Evolutionary conservation across 257 asterid species (phyloP).

Genomic region (Osmanthus fragrans): DNA sequence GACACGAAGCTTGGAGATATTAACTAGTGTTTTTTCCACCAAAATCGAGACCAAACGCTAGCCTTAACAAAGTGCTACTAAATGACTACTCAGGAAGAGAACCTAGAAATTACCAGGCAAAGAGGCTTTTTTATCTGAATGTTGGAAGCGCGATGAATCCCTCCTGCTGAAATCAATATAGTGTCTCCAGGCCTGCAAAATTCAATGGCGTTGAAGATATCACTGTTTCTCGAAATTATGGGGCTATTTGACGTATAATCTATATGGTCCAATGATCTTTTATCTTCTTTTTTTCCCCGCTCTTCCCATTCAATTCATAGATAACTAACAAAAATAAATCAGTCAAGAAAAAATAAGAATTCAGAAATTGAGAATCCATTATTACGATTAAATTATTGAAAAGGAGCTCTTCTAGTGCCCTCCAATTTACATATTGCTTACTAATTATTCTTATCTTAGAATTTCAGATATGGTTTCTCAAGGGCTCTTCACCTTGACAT

Average conservation of each 20-base stretch:
- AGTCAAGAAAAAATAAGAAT: too few species aligned
- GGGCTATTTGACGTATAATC: background rate
- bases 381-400: too few species aligned
- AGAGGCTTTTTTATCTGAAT: constrained; percentile 92
- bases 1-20: background rate
- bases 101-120: constrained; percentile 66
- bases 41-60: background rate
- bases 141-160: constrained; percentile 74
- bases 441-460: too few species aligned
- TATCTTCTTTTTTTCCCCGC: background rate
- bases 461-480: too few species aligned
- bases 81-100: constrained; percentile 8
- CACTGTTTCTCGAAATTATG: background rate
- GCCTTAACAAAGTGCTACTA: background rate
- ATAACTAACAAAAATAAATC: too few species aligned
- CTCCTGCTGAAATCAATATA: constrained; percentile 91
- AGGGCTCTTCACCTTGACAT: too few species aligned
- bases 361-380: too few species aligned
- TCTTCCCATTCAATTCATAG: background rate
- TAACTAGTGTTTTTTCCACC: background rate
- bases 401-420: too few species aligned
- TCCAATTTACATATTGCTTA: too few species aligned
- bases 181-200: constrained; percentile 91
- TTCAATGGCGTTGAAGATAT: background rate
- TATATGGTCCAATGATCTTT: background rate